These are phyloP conservation scores for Scalesia atractyloides DNA, from an alignment of 129 eudicot species.

Conservation along the genomic window DNA sequence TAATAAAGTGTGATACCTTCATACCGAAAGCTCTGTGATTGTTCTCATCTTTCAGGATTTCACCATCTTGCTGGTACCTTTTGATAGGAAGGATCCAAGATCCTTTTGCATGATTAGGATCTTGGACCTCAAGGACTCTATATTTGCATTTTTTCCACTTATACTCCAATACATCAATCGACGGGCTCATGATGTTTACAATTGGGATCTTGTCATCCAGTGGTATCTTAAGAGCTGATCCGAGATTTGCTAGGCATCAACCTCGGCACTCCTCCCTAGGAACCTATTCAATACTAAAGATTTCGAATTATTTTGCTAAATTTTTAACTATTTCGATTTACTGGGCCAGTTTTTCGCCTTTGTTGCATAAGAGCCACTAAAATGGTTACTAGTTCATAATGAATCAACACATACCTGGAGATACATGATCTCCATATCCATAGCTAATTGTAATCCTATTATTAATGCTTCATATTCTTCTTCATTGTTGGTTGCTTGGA, in stretches of 20 bases:
- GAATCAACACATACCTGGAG: neutral
- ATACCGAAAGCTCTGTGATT: neutral
- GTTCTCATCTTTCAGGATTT: neutral
- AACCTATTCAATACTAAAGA: neutral
- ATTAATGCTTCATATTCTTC: neutral
- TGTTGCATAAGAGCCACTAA: neutral
- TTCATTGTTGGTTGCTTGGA: neutral
- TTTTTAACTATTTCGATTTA: neutral
- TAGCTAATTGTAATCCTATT: too few relatives aligned
- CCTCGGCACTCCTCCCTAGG: neutral
- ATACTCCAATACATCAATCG: too few relatives aligned
- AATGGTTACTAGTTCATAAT: neutral
- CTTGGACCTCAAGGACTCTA: neutral
- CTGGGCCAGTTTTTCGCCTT: too few relatives aligned
- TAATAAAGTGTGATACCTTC: too few relatives aligned
- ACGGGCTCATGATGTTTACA: neutral
- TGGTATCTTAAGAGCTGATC: neutral
- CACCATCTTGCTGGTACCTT: too few relatives aligned
- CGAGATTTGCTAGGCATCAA: too few relatives aligned
- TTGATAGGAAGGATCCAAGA: too few relatives aligned
- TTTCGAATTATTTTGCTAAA: too few relatives aligned
- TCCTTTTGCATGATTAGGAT: too few relatives aligned
- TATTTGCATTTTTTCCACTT: too few relatives aligned
- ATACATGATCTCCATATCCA: neutral
- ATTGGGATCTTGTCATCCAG: neutral